phyloP scores from a whole-genome alignment of 139 green algal genomes.

The Micromonas pusilla region DNA sequence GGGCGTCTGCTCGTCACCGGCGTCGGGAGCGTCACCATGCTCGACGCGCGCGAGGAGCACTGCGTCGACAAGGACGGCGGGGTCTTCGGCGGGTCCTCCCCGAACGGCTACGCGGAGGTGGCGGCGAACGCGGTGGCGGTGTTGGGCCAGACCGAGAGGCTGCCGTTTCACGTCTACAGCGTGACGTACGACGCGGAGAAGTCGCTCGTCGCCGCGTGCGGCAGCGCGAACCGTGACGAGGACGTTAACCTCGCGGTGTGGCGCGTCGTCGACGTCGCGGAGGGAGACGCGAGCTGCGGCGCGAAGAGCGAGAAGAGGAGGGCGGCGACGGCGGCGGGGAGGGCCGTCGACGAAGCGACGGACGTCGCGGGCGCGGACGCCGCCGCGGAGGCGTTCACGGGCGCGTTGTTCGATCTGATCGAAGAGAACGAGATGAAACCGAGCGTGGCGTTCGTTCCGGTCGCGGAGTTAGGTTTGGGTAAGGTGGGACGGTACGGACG shows the following conservation, averaged over 20 bases:
- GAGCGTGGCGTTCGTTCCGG: neutral
- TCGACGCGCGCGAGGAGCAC: neutral
- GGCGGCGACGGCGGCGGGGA: too few relatives aligned
- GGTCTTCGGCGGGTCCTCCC: neutral
- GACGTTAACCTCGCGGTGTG: neutral
- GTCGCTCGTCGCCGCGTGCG: neutral
- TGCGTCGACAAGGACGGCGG: neutral
- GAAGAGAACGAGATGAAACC: too few relatives aligned
- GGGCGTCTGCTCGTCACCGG: neutral
- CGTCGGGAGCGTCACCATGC: neutral
- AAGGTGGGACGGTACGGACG: neutral
- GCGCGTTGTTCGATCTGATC: too few relatives aligned
- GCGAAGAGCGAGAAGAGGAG: too few relatives aligned
- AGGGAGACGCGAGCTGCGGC: too few relatives aligned
- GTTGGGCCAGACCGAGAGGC: neutral
- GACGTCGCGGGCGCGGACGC: too few relatives aligned
- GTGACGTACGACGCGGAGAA: neutral
- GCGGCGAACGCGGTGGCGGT: too few relatives aligned
- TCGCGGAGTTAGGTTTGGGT: neutral
- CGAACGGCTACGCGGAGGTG: neutral
- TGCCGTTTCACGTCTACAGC: constrained; percentile 14
- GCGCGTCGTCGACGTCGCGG: neutral
- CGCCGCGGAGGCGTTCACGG: too few relatives aligned
- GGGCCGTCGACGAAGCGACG: too few relatives aligned
- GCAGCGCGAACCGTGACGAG: neutral